These are phyloP conservation scores for Hamigera avellanea DNA, from an alignment of 495 filamentous ascomycete genomes.

Conservation along the genomic window DNA sequence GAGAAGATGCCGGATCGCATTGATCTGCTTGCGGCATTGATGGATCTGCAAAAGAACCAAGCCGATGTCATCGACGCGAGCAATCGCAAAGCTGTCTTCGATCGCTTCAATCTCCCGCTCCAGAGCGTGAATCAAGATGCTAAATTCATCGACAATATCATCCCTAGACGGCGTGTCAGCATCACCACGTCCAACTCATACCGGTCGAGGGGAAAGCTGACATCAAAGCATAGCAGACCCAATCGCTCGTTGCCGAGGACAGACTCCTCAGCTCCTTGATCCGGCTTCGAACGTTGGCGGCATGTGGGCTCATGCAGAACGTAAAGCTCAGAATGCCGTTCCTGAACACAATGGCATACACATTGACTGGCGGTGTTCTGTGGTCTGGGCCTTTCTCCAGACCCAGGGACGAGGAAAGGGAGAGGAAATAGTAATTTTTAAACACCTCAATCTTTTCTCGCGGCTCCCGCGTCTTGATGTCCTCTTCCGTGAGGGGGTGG, in stretches of 20 bases:
- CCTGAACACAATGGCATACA: slow-evolving; percentile 90
- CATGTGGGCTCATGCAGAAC: slow-evolving; percentile 64
- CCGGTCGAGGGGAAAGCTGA: slow-evolving; percentile 28
- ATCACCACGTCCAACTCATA: background rate
- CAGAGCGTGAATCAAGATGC: slow-evolving; percentile 63
- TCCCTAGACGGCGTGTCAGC: slow-evolving; percentile 43
- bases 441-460: slow-evolving; percentile 96
- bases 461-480: slow-evolving; percentile 79
- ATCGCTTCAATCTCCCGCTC: slow-evolving; percentile 77
- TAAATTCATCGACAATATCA: slow-evolving; percentile 89
- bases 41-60: slow-evolving; percentile 72
- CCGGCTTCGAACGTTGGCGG: slow-evolving; percentile 66
- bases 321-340: slow-evolving; percentile 86
- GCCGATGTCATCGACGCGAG: slow-evolving; percentile 70
- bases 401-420: slow-evolving; percentile 88
- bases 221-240: slow-evolving; percentile 97
- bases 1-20: slow-evolving; percentile 74
- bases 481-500: slow-evolving; percentile 83
- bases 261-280: slow-evolving; percentile 80
- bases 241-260: slow-evolving; percentile 74
- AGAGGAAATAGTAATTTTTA: slow-evolving; percentile 85
- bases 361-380: slow-evolving; percentile 73
- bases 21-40: slow-evolving; percentile 77
- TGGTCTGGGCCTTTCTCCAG: no score
- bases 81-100: slow-evolving; percentile 84